Percentiles rank a stretch among this genome's conserved stretches.
Conservation (phyloP, 2,329 filamentous ascomycete genomes). For the Trichoderma breve region DNA sequence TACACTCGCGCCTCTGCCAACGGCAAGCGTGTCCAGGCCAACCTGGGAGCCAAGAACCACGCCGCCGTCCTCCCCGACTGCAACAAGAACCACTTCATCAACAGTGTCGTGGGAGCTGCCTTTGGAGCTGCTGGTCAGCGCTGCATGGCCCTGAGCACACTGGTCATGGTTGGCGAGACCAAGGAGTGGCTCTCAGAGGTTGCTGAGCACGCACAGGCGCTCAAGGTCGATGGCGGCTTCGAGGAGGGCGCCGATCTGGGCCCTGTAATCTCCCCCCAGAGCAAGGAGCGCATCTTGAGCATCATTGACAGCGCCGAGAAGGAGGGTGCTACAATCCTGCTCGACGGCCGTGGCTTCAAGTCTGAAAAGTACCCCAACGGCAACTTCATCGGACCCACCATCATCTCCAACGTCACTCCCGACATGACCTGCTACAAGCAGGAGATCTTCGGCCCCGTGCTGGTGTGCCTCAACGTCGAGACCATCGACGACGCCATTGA, state of each 20-base stretch:
- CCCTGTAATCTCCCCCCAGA: constrained; percentile 76
- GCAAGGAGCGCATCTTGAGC: constrained; percentile 73
- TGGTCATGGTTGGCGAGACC: constrained; percentile 81
- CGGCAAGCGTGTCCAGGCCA: constrained; percentile 85
- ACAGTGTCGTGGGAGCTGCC: constrained; percentile 78
- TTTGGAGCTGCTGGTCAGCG: constrained; percentile 83
- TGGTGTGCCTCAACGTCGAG: constrained; percentile 76
- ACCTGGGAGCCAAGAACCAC: constrained; percentile 86
- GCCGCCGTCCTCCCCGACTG: constrained; percentile 79
- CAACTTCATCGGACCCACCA: constrained; percentile 81
- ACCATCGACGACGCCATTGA: constrained; percentile 78
- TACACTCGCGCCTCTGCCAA: constrained; percentile 75
- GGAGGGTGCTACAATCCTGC: constrained; percentile 78
- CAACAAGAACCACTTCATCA: constrained; percentile 87
- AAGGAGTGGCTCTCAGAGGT: constrained; percentile 79
- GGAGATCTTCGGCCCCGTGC: constrained; percentile 82
- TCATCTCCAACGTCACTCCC: constrained; percentile 76
- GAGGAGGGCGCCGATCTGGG: constrained; percentile 77
- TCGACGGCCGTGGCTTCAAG: constrained; percentile 74
- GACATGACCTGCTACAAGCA: constrained; percentile 82
- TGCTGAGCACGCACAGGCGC: constrained; percentile 68
- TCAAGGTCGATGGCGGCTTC: constrained; percentile 78
- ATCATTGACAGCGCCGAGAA: constrained; percentile 74
- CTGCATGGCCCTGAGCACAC: constrained; percentile 81
- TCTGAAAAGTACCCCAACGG: constrained; percentile 78